A percentile compares a stretch with the other conserved stretches of the same genome.
Conservation (phyloP, 164 flowering plant species). For the Vitis rotundifolia region DNA sequence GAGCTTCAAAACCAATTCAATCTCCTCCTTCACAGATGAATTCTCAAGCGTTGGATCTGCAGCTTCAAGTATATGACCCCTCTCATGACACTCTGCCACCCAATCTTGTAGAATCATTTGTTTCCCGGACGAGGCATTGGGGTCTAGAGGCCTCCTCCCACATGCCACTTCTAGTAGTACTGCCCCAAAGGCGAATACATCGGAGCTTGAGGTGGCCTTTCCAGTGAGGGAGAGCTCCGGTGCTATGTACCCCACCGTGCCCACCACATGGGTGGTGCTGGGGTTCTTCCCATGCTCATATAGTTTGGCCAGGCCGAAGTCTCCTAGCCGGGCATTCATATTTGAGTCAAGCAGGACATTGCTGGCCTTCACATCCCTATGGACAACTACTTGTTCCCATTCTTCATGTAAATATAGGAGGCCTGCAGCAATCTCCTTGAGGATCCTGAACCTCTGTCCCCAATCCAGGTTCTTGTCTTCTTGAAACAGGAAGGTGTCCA, state of each 20-base stretch:
- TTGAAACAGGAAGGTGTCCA: slow-evolving; percentile 34
- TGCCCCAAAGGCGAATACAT: neutral
- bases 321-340: neutral
- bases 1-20: neutral
- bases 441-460: neutral
- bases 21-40: neutral
- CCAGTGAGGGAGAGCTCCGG: slow-evolving; percentile 1
- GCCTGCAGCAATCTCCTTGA: slow-evolving; percentile 18
- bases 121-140: neutral
- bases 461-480: slow-evolving; percentile 11
- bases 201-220: neutral
- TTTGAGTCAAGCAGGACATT: neutral
- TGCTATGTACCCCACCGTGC: neutral
- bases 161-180: neutral
- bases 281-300: slow-evolving; percentile 4
- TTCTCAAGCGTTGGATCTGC: neutral
- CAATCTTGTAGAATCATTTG: neutral
- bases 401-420: neutral
- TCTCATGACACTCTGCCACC: neutral
- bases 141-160: neutral
- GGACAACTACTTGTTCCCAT: slow-evolving; percentile 5
- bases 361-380: slow-evolving; percentile 2
- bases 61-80: neutral
- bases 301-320: neutral
- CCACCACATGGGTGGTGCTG: neutral